Base-by-base conservation (phyloP, 768 basidiomycete species). In the Lactifluus pinguis region DNA sequence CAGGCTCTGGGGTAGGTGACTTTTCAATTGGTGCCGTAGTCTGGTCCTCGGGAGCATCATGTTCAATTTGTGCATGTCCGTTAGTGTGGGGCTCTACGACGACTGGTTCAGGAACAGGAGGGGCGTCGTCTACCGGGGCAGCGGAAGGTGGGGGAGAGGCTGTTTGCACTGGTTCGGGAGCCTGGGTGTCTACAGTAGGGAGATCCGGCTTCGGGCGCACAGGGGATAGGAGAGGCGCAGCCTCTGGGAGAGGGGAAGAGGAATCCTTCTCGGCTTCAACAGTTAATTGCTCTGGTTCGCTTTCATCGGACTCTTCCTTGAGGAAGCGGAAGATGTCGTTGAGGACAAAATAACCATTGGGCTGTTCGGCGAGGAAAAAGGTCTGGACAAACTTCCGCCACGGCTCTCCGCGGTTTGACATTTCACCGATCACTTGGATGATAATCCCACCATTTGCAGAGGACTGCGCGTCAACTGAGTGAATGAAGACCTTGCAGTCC, bases 241-340 rank as follows among this genome's bases (percentile, higher is more conserved):
- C 59, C 60, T 61, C 38, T 8, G 70, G 68, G 30, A 72, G 74
- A 17, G 73, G 76, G 38, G 77, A 73, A 39, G 79, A 64, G 55
- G 80, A 85, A 63, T 73, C 76, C 70, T 71, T 79, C 51, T 87
- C 86, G 59, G 74, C 77, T 69, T 73, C 80, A 49, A 39, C 13
- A 13, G 38, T n/a, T 10, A 36, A 11, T 36, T 57, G 58, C 42
- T 53, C 56, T n/a, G 34, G 49, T 32, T 56, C 59, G 60, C 54
- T 42, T n/a, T 89, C 89, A 58, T 91, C 92, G 32, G 83, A 76
- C 70, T 98, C 94, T 76, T 98, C 97, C 78, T 97, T 98, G 65
- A 99, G 79, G 81, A 97, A 98, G 62, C 97, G 89, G 86, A 98
- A 99, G 78, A 98, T 98, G 77, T 99, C 97, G 76, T 99, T 99